Conservation (phyloP, 208 protist species). For the Blastocrithidia nonstop region DNA sequence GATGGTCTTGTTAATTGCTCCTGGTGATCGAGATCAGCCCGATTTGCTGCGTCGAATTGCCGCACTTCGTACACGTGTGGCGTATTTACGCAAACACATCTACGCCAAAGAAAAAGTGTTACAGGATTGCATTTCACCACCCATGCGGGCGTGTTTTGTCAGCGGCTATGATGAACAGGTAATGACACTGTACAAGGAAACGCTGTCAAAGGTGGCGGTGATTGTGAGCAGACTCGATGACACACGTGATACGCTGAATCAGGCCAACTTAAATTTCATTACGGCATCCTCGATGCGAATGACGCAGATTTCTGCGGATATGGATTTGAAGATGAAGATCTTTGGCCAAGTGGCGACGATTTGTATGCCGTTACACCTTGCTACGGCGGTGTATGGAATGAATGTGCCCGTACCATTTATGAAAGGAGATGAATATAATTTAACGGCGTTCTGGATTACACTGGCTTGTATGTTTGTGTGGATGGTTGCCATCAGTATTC, state of each 20-base stretch:
- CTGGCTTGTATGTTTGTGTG: conserved; percentile 41
- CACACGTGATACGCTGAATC: conserved; percentile 62
- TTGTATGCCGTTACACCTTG: conserved; percentile 73
- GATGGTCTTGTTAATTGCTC: conserved; percentile 76
- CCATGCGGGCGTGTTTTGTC: conserved; percentile 57
- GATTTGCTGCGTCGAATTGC: conserved; percentile 69
- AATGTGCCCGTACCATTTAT: conserved; percentile 78
- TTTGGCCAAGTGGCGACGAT: conserved; percentile 64
- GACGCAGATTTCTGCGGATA: conserved; percentile 66
- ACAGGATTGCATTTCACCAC: conserved; percentile 39
- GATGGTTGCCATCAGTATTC: conserved; percentile 39
- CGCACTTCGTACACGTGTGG: conserved; percentile 60
- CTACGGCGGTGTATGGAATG: conserved; percentile 83
- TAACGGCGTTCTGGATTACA: conserved; percentile 48
- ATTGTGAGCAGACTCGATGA: conserved; percentile 59
- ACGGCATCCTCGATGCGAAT: conserved; percentile 71
- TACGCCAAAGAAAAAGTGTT: conserved; percentile 72
- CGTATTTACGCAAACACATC: conserved; percentile 23
- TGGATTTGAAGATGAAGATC: conserved; percentile 76
- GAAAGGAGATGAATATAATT: conserved; percentile 20
- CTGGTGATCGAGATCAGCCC: conserved; percentile 61
- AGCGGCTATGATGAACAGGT: conserved; percentile 8
- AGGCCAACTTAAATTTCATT: conserved; percentile 78
- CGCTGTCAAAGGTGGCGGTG: conserved; percentile 44
- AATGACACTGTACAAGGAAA: conserved; percentile 22